Evolutionary conservation across 805 yeast genomes (phyloP).

Genomic region (Metschnikowia peoriensis): DNA sequence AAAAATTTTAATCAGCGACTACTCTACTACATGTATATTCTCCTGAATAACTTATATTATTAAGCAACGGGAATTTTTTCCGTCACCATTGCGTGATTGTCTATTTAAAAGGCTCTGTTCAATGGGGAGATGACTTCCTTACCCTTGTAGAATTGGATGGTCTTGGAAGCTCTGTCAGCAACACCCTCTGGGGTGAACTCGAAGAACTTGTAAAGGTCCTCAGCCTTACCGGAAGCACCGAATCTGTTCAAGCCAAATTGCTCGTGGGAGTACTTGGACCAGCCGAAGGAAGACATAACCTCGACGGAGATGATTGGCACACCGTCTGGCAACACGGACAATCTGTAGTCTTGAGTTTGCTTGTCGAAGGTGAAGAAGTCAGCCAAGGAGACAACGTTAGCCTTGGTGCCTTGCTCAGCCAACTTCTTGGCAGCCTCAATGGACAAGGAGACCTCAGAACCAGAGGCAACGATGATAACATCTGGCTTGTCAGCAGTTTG

Average conservation of each 20-base stretch:
- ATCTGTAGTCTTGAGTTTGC: slow-evolving; percentile 77
- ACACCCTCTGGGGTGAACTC: slow-evolving; percentile 93
- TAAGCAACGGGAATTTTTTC: neutral
- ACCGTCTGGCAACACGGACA: slow-evolving; percentile 91
- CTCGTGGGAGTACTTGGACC: slow-evolving; percentile 95
- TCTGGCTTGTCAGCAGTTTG: slow-evolving; percentile 53
- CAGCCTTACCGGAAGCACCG: slow-evolving; percentile 94
- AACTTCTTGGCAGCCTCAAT: slow-evolving; percentile 81
- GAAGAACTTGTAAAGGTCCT: slow-evolving; percentile 76
- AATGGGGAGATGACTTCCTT: slow-evolving; percentile 69
- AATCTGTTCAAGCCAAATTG: slow-evolving; percentile 94
- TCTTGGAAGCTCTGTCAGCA: slow-evolving; percentile 79
- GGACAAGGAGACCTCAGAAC: slow-evolving; percentile 87
- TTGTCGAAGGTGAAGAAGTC: slow-evolving; percentile 87
- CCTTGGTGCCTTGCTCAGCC: slow-evolving; percentile 62
- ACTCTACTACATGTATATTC: neutral
- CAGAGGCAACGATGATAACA: slow-evolving; percentile 80
- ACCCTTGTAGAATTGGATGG: slow-evolving; percentile 82
- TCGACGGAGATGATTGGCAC: slow-evolving; percentile 91
- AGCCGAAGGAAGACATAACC: slow-evolving; percentile 86
- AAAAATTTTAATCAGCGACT: slow-evolving; percentile 1
- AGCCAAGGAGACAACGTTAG: slow-evolving; percentile 87
- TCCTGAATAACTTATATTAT: neutral
- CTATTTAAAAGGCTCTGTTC: slow-evolving; percentile 64
- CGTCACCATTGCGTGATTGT: neutral